Base-by-base conservation (phyloP, 768 basidiomycete genomes). In the Coprinellus micaceus region DNA sequence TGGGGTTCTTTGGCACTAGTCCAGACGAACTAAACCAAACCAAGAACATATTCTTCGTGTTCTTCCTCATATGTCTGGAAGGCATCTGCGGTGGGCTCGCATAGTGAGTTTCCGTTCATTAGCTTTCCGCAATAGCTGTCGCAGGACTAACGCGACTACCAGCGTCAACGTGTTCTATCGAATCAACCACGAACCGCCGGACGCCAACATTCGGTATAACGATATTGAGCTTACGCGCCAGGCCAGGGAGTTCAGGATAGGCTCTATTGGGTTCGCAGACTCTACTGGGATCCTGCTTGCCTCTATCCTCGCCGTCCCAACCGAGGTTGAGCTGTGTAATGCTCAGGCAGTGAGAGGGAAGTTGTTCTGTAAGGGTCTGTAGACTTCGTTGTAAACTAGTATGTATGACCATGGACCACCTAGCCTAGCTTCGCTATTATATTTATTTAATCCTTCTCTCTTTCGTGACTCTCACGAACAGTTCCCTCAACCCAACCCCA, bases 71-170 rank as follows among this genome's bases (percentile, higher is more conserved):
- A 63, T 84, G 88, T 60, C 58, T 92, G 7, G 96, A 99, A 68
- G 96, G 96, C 2, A 77, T 97, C 43, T 96, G 93, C 60, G 96
- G 96, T 28, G 96, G 96, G 4, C 77, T 89, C 11, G 93, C 92
- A 15, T 98, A 97, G 91, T 92, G 64, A 57, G 56, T 57, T 60
- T 44, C 59, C 69, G 57, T 60, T 10, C 46, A 19, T 12, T 21
- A 25, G 26, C 19, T 21, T 12, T 60, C 26, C 64, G 63, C 53
- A 62, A 58, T 37, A 53, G 13, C 40, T 54, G 40, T 24, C 39
- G 54, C 24, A 41, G 41, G n/a, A n/a, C n/a, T n/a, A 33, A 33
- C 33, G 33, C 33, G 33, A 19, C 33, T 36, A 25, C 49, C 44
- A 91, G 91, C 62, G 93, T 95, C 48, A 94, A 92, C 64, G 89